Evolutionary conservation across 352 stramenopile species (phyloP), one percentile per base, ranked within the genome.

Genomic region (Pythium coloratum): DNA sequence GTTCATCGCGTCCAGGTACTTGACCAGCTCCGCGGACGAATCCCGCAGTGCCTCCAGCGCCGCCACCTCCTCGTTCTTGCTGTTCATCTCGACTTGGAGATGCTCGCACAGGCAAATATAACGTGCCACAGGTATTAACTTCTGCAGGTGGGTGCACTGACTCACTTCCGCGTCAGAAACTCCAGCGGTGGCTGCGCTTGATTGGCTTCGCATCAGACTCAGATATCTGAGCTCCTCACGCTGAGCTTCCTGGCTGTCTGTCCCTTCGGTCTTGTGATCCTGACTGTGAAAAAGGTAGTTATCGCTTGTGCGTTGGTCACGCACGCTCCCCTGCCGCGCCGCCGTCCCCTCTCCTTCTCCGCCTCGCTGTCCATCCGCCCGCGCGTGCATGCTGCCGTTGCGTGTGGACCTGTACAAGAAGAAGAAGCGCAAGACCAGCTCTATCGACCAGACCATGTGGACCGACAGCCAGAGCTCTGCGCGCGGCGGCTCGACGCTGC

Each of bases 401-500:
- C 82, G 76, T 66, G 70, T 50, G n/a, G 56, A 71, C 26, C 50
- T 50, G 20, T 36, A 64, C 32, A 47, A 64, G 47, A 84, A 88
- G 74, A 93, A 93, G 81, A 93, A 93, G 77, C 84, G 84, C 66
- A 93, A 93, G 81, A 80, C 88, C 53, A 93, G 84, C 63, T 84
- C 78, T 33, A 64, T 88, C 55, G 84, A 85, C n/a, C 66, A 60
- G 44, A 72, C 59, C 68, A 89, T 91, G 82, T 90, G 81, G 81
- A 67, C 70, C 47, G 76, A 88, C 46, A 63, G 38, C 58, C 66
- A 81, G 61, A 64, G 69, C 70, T 38, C 59, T 67, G 34, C 59
- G 64, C 54, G 40, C 47, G 66, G 40, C 59, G 66, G 64, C 47
- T 70, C 61, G 5, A 56, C 55, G 38, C 59, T 71, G 12, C 68